phyloP scores from a whole-genome alignment of 345 rosid species.

The Aquilaria yunnanensis region DNA sequence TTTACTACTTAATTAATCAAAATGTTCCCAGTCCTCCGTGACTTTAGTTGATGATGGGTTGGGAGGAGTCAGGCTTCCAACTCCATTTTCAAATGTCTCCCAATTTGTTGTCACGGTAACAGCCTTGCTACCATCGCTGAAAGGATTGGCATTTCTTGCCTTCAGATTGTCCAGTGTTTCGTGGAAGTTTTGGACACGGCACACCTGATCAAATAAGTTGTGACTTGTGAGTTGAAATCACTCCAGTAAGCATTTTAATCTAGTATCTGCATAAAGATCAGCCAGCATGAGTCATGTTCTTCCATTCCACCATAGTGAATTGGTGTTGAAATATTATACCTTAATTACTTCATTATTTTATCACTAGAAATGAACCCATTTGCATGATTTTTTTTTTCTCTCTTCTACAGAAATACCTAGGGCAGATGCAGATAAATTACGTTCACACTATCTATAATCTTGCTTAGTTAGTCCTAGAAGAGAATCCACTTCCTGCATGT shows the following conservation, averaged over 20 bases:
- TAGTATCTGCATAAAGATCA: no score
- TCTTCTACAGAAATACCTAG: no score
- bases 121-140: slow-evolving; percentile 32
- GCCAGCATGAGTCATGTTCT: no score
- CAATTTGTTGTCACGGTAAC: slow-evolving; percentile 61
- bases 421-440: no score
- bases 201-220: slow-evolving; percentile 44
- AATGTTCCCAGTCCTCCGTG: slow-evolving; percentile 69
- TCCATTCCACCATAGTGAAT: no score
- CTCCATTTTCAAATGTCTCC: slow-evolving; percentile 71
- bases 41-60: slow-evolving; percentile 40
- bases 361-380: no score
- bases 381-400: no score
- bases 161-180: slow-evolving; percentile 65
- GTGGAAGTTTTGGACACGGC: slow-evolving; percentile 63
- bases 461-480: no score
- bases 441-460: no score
- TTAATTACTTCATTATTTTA: no score
- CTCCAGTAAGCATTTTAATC: background rate
- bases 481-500: no score
- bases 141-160: slow-evolving; percentile 54
- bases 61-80: slow-evolving; percentile 67
- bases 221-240: slow-evolving; percentile 6
- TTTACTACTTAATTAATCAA: slow-evolving; percentile 36
- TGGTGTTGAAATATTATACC: no score